Percentiles rank a stretch among this genome's conserved stretches.
Conservation (phyloP, 768 basidiomycete species). For the Postia placenta region DNA sequence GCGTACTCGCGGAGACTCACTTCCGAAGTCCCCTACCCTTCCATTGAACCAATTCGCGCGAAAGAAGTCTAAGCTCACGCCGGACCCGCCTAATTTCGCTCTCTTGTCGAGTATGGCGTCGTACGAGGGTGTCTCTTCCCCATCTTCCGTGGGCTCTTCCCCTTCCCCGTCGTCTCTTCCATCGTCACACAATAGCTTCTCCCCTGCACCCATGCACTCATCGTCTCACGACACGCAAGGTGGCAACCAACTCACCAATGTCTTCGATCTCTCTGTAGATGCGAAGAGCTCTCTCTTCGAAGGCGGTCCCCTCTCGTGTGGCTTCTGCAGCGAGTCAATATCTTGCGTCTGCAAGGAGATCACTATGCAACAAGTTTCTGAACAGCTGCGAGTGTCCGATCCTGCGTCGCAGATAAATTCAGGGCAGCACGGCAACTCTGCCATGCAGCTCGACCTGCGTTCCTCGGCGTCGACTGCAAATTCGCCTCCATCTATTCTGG, state of each 20-base stretch:
- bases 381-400: constrained; percentile 14
- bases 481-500: constrained; percentile 51
- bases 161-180: constrained; percentile 38
- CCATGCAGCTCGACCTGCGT: constrained; percentile 9
- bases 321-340: constrained; percentile 64
- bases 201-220: constrained; percentile 23
- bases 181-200: constrained; percentile 37
- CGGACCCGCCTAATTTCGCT: constrained; percentile 10
- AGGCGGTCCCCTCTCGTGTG: constrained; percentile 47
- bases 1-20: constrained; percentile 50
- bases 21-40: constrained; percentile 24
- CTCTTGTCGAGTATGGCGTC: not conserved
- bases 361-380: constrained; percentile 39
- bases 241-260: constrained; percentile 24
- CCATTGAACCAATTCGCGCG: constrained; percentile 22
- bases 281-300: constrained; percentile 21
- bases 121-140: constrained; percentile 20
- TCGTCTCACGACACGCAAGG: constrained; percentile 23
- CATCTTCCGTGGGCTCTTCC: constrained; percentile 24
- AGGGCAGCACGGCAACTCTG: constrained; percentile 14
- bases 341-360: constrained; percentile 78
- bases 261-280: constrained; percentile 34
- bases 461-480: constrained; percentile 16
- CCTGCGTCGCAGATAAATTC: constrained; percentile 17
- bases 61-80: constrained; percentile 32